These are phyloP conservation scores for Gaertneriomyces semiglobifer DNA, from an alignment of 192 early-diverging fungal species.

Conservation along the genomic window DNA sequence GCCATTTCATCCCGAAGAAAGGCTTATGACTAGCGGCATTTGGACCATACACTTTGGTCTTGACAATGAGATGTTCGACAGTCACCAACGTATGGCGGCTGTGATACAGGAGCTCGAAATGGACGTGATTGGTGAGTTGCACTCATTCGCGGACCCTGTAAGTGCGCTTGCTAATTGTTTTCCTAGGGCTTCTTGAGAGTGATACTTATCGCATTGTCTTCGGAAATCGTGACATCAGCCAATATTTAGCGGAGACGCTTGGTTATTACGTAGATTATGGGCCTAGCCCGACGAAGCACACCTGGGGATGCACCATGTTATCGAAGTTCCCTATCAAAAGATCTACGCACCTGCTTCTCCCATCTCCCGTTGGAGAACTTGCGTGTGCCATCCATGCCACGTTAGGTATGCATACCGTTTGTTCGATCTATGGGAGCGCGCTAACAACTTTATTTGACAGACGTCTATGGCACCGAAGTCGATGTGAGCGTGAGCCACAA, in stretches of 20 bases:
- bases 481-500: conserved; percentile 22
- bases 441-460: not conserved
- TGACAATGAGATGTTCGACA: conserved; percentile 18
- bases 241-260: conserved; percentile 17
- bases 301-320: conserved; percentile 21
- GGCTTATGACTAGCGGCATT: conserved; percentile 15
- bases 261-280: conserved; percentile 22
- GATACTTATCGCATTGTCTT: conserved; percentile 24
- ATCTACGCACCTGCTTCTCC: conserved; percentile 18
- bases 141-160: not conserved
- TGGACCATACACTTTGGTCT: conserved; percentile 26
- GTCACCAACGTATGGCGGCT: conserved; percentile 20
- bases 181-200: conserved; percentile 12
- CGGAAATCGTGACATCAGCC: conserved; percentile 21
- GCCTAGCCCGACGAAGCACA: conserved; percentile 18
- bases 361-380: conserved; percentile 22
- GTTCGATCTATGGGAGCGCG: not conserved
- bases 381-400: conserved; percentile 27
- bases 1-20: conserved; percentile 18
- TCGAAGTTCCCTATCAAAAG: conserved; percentile 18
- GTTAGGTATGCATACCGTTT: conserved; percentile 3
- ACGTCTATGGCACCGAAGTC: conserved; percentile 18
- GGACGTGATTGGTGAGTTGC: conserved; percentile 19
- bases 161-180: not conserved
- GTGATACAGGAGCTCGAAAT: conserved; percentile 21